A percentile compares a stretch with the other conserved stretches of the same genome.
phyloP scores from a whole-genome alignment of 164 flowering plant genomes.

The Buxus sempervirens region DNA sequence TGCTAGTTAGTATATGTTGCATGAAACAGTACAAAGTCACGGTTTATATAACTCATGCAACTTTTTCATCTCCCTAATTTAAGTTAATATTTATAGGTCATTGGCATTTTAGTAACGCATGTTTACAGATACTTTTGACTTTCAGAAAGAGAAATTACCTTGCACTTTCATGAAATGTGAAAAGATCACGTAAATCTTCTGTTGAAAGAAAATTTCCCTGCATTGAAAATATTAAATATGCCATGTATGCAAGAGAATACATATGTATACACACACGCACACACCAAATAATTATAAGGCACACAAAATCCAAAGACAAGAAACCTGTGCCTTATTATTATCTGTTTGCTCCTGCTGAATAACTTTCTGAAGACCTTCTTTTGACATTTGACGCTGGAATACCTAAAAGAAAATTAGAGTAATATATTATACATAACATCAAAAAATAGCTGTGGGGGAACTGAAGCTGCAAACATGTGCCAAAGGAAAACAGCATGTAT shows the following conservation, averaged over 20 bases:
- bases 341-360: conserved; percentile 86
- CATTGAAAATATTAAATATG: conserved; percentile 11
- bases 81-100: neutral
- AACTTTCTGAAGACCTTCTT: conserved; percentile 99
- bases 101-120: neutral
- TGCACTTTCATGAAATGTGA: conserved; percentile 63
- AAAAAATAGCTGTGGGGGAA: neutral
- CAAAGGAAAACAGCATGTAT: neutral
- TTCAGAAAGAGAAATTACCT: conserved; percentile 44
- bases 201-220: conserved; percentile 83
- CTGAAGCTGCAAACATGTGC: neutral
- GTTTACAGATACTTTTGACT: neutral
- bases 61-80: neutral
- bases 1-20: neutral
- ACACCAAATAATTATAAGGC: neutral
- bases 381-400: conserved; percentile 98
- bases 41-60: neutral
- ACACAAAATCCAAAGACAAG: conserved; percentile 22
- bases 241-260: neutral
- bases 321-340: conserved; percentile 44
- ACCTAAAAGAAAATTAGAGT: conserved; percentile 44
- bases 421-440: conserved; percentile 4
- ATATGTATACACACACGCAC: no score
- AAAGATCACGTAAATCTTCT: conserved; percentile 91
- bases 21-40: neutral